Base-by-base conservation (phyloP, 1,284 basidiomycete genomes). In the Fomitopsis betulina region DNA sequence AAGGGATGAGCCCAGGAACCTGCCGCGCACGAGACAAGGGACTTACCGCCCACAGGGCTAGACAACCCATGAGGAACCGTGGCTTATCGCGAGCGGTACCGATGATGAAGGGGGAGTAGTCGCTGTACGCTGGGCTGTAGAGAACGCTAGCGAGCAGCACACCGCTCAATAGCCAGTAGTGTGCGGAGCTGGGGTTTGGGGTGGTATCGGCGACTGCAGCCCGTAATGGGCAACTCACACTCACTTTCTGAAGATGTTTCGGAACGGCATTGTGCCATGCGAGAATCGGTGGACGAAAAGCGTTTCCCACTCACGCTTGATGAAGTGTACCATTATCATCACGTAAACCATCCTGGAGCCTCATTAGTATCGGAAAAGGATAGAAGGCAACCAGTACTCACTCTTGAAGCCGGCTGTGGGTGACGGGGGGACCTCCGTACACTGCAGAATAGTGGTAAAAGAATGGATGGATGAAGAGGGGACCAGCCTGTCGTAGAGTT, bases 211-310 rank as follows among this genome's bases (percentile, higher is more conserved):
- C 63, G 56, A 59, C 13, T 45, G 19, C 12, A 32, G 45, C 9
- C 10, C 19, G 19, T 17, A 27, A 9, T 30, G 8, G 25, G 15
- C 10, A 30, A 49, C 7, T 3, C 23, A 25, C 2, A 74, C 82
- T 49, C 58, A 96, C 93, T 99, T 99, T 72, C 91, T 91, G 79
- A 96, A 91, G 49, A 99, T 83, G 70, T 95, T 94, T 61, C 74
- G 73, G 58, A 91, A 75, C 1, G 96, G 97, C 89, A 99, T 97
- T 0, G 96, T 98, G 2, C 86, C 90, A 73, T 95, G 87, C 35
- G 94, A 97, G 81, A 99, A 99, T 19, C 93, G 88, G 72, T 98
- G 96, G 1, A 97, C 85, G 68, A 96, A 98, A 10, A 96, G 65
- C 1, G 97, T 96, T 75, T 99, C 96, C 23, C 94, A 73, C 72